phyloP scores from a whole-genome alignment of 768 basidiomycete genomes.

The Phallus indusiatus region DNA sequence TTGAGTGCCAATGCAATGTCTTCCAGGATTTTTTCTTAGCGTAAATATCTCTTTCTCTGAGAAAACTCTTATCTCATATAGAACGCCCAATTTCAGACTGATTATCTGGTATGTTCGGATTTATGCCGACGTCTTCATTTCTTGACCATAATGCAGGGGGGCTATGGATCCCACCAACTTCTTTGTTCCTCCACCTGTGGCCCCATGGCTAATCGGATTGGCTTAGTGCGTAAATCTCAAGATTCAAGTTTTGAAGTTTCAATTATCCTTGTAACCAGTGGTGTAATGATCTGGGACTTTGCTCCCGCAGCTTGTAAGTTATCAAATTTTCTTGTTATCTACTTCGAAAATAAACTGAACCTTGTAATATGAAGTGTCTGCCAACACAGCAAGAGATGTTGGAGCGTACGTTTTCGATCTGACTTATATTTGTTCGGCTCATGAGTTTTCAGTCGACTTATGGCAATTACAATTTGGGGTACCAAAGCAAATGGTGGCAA shows the following conservation, averaged over 20 bases:
- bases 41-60: not conserved
- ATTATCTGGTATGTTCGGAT: slow-evolving; percentile 30
- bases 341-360: not conserved
- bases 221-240: slow-evolving; percentile 29
- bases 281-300: slow-evolving; percentile 51
- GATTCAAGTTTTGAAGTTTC: not conserved
- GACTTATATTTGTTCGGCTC: not conserved
- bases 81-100: slow-evolving; percentile 27
- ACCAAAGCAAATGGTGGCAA: slow-evolving; percentile 36
- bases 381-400: slow-evolving; percentile 62
- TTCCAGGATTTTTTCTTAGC: slow-evolving; percentile 9
- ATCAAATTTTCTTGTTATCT: not conserved
- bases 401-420: slow-evolving; percentile 27
- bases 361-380: slow-evolving; percentile 32
- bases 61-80: slow-evolving; percentile 7
- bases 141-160: slow-evolving; percentile 17
- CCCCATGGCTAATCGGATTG: slow-evolving; percentile 44
- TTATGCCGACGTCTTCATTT: not conserved
- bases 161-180: slow-evolving; percentile 49
- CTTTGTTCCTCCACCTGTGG: slow-evolving; percentile 41
- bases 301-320: slow-evolving; percentile 37
- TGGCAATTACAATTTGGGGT: slow-evolving; percentile 55
- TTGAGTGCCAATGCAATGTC: not conserved
- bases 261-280: slow-evolving; percentile 7
- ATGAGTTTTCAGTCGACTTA: slow-evolving; percentile 30